phyloP scores from a whole-genome alignment of 1,284 basidiomycete species.

The Malassezia yamatoensis region DNA sequence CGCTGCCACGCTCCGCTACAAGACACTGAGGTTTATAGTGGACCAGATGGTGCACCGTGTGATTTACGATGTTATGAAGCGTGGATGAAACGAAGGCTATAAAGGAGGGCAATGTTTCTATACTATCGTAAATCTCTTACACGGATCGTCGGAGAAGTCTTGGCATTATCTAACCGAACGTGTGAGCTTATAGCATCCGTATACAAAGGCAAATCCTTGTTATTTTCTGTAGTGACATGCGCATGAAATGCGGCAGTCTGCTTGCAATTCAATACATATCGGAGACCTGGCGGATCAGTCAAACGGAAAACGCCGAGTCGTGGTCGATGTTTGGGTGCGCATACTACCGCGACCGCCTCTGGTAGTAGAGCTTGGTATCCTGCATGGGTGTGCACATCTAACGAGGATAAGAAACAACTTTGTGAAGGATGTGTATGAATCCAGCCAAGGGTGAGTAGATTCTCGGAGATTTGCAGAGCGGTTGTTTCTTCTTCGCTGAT shows the following conservation, averaged over 20 bases:
- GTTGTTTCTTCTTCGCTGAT: slow-evolving; percentile 75
- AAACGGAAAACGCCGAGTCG: slow-evolving; percentile 75
- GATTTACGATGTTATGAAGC: slow-evolving; percentile 42
- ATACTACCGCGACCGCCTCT: slow-evolving; percentile 82
- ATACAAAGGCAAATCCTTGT: slow-evolving; percentile 5
- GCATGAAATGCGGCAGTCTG: slow-evolving; percentile 20
- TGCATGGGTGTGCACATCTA: slow-evolving; percentile 77
- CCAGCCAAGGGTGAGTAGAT: slow-evolving; percentile 76
- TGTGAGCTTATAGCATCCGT: background rate
- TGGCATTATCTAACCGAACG: background rate
- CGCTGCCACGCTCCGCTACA: slow-evolving; percentile 27
- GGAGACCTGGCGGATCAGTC: slow-evolving; percentile 69
- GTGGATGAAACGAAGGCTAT: slow-evolving; percentile 10
- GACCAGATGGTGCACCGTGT: slow-evolving; percentile 35
- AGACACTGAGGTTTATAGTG: slow-evolving; percentile 33
- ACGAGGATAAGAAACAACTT: slow-evolving; percentile 67
- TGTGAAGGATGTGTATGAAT: slow-evolving; percentile 87
- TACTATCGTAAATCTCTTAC: slow-evolving; percentile 9
- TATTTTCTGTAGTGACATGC: slow-evolving; percentile 3
- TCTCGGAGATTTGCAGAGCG: slow-evolving; percentile 65
- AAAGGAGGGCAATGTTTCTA: background rate
- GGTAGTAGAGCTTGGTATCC: slow-evolving; percentile 75
- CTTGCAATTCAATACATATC: slow-evolving; percentile 47
- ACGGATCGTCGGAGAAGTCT: background rate
- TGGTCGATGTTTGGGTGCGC: slow-evolving; percentile 66